phyloP scores from a whole-genome alignment of 2,329 filamentous ascomycete species.

The Monosporascus sp. region DNA sequence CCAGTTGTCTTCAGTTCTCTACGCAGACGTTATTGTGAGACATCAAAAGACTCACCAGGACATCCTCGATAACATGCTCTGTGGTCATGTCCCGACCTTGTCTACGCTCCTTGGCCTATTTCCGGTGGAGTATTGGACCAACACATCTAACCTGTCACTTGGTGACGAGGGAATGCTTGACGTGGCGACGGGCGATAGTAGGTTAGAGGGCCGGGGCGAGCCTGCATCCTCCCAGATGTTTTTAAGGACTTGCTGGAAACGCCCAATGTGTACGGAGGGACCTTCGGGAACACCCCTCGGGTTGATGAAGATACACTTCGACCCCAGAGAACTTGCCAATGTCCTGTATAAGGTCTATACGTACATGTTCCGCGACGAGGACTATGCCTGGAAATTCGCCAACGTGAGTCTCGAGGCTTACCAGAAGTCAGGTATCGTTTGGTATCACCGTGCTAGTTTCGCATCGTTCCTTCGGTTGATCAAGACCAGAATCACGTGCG shows the following conservation, averaged over 20 bases:
- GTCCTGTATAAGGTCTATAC: slow-evolving; percentile 5
- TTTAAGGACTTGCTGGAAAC: slow-evolving; percentile 11
- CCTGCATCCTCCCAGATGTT: neutral
- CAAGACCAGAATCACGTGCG: slow-evolving; percentile 16
- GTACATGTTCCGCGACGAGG: slow-evolving; percentile 10
- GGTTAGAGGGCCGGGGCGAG: slow-evolving; percentile 34
- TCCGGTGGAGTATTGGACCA: slow-evolving; percentile 40
- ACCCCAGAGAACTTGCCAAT: slow-evolving; percentile 3
- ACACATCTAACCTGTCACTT: slow-evolving; percentile 1
- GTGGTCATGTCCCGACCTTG: slow-evolving; percentile 40
- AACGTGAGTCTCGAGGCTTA: neutral
- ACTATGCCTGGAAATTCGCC: neutral
- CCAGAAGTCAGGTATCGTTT: neutral
- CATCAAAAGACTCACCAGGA: slow-evolving; percentile 18
- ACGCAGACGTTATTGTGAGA: slow-evolving; percentile 40
- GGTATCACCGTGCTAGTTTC: slow-evolving; percentile 7
- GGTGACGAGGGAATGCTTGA: slow-evolving; percentile 3
- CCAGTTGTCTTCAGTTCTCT: slow-evolving; percentile 38
- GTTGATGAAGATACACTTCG: slow-evolving; percentile 3
- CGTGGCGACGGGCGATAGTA: too few species aligned
- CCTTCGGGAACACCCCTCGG: neutral
- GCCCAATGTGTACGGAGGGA: neutral
- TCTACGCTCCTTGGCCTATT: slow-evolving; percentile 45
- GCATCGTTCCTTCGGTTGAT: slow-evolving; percentile 10
- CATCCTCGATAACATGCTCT: slow-evolving; percentile 37